Evolutionary conservation across 495 filamentous ascomycete species (phyloP), one percentile per base, ranked within the genome.

Genomic region (Penicillium lagena): DNA sequence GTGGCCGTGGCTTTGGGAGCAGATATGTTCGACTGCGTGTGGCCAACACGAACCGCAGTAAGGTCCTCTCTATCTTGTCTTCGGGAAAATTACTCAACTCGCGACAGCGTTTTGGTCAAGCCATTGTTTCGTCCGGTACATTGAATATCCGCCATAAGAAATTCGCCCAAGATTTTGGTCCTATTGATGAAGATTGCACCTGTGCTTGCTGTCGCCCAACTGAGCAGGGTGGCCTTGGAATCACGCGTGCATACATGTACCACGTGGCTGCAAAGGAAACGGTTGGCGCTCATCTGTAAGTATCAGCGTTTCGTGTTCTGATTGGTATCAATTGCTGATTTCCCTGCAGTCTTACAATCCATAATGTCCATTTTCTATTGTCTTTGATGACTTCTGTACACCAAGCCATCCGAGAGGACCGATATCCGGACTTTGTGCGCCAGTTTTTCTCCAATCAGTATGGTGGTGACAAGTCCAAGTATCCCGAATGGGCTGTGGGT

Each of bases 1-100:
- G 89, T 98, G 11, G 89, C 87, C 40, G 76, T 95, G 10, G 93
- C 93, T 9, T 77, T 98, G 6, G 93, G 93, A 5, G 93, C 94
- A 15, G 93, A 98, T 60, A 97, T 98, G 94, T 98, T 98, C 63
- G 93, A 98, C 68, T 98, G 94, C 57, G 93, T 97, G 7, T 98
- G 94, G 94, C 94, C 91, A 7, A 98, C 93, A 17, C 77, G 93
- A 34, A 97, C 93, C 17, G 93, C 94, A 10, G 81, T 79, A 68
- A 54, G 67, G 54, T 10, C 35, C 42, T 40, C 12, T 27, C 28
- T 2, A 1, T 42, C 31, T 36, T 12, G 4, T 32, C 29, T 13
- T 4, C 35, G 6, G 35, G 42, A 35, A 45, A 47, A 39, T 29
- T 29, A 45, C 31, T 22, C 27, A 32, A 46, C 4, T 39, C 22